phyloP scores from a whole-genome alignment of 192 early-diverging fungal species.

The Radiomyces spectabilis region DNA sequence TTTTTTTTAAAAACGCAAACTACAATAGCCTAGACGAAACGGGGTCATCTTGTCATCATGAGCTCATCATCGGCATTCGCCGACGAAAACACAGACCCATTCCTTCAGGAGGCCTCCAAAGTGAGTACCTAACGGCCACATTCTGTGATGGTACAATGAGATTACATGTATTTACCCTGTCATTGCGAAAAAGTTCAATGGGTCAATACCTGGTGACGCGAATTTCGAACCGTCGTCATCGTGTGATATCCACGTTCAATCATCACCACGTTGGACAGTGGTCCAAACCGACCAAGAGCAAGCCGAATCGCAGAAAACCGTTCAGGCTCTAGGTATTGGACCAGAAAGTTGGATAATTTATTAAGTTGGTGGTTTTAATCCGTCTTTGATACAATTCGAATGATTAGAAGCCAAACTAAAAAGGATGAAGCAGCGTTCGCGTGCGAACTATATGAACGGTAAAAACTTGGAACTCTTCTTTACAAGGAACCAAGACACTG shows the following conservation, averaged over 20 bases:
- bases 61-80: too few relatives aligned
- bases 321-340: neutral
- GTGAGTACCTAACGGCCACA: neutral
- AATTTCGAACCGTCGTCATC: too few relatives aligned
- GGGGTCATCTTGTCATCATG: too few relatives aligned
- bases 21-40: too few relatives aligned
- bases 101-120: neutral
- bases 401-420: neutral
- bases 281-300: neutral
- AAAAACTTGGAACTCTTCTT: too few relatives aligned
- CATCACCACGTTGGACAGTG: neutral
- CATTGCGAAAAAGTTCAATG: too few relatives aligned
- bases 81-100: too few relatives aligned
- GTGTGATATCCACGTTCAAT: neutral
- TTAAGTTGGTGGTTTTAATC: neutral
- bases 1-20: too few relatives aligned
- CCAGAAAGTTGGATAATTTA: neutral
- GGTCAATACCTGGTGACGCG: too few relatives aligned
- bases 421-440: neutral
- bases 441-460: too few relatives aligned
- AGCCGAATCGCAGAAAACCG: neutral
- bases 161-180: neutral
- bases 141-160: neutral
- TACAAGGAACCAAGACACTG: neutral
- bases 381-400: too few relatives aligned